Conservation (phyloP, 345 rosid genomes). For the Abelmoschus esculentus region DNA sequence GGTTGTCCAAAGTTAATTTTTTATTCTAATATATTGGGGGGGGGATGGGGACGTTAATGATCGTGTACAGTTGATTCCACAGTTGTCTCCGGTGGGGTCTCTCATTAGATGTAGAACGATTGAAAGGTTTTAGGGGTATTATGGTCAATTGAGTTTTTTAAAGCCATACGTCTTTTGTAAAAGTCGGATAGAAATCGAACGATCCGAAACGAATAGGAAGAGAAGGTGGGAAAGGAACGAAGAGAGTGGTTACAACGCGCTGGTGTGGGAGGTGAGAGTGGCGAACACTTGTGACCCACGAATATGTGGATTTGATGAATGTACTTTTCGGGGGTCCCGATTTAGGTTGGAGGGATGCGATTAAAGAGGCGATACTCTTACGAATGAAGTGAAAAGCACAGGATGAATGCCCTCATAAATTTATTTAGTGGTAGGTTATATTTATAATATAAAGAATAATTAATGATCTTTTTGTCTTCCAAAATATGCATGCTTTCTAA, state of each 20-base stretch:
- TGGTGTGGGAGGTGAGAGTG: constrained; percentile 13
- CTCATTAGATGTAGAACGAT: no score
- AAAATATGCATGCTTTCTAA: no score
- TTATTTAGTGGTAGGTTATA: background rate
- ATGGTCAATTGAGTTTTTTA: background rate
- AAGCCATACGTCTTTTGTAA: no score
- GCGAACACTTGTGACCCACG: constrained; percentile 23
- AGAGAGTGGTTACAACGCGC: constrained; percentile 13
- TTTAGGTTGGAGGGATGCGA: background rate
- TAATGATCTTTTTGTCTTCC: no score
- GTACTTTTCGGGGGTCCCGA: background rate
- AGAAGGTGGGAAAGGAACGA: no score
- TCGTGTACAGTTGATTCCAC: background rate
- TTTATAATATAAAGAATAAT: no score
- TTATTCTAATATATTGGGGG: background rate
- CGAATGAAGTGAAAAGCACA: background rate
- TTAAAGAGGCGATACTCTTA: background rate
- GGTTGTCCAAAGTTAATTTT: constrained; percentile 23
- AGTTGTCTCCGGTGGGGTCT: background rate
- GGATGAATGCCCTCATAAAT: background rate
- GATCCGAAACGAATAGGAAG: no score
- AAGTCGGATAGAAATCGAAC: no score
- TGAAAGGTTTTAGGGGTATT: constrained; percentile 1
- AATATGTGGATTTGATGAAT: constrained; percentile 20
- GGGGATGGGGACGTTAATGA: background rate